These are phyloP conservation scores for Cronartium quercuum DNA, from an alignment of 1,284 basidiomycete genomes.

Conservation along the genomic window DNA sequence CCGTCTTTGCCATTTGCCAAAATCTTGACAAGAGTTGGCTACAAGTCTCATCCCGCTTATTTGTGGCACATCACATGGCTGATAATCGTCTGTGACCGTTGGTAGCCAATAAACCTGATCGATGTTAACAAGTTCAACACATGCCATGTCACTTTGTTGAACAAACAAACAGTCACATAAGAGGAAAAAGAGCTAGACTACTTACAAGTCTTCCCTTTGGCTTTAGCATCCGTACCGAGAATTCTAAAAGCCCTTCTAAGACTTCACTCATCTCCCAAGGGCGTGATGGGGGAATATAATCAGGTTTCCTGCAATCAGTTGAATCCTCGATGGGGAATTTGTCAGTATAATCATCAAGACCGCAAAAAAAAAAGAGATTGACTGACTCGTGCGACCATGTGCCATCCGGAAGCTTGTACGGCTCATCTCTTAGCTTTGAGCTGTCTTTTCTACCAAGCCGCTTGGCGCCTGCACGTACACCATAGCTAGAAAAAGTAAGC, in stretches of 20 bases:
- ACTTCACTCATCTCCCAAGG: conserved; percentile 48
- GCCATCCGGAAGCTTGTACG: conserved; percentile 49
- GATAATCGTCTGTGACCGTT: conserved; percentile 82
- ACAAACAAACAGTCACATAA: not conserved
- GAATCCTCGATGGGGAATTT: not conserved
- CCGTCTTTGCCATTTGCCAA: conserved; percentile 88
- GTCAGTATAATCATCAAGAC: not conserved
- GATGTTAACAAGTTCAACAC: not conserved
- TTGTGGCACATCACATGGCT: conserved; percentile 69
- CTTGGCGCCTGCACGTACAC: conserved; percentile 93
- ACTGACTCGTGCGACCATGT: conserved; percentile 42
- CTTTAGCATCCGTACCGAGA: conserved; percentile 76
- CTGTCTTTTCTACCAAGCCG: conserved; percentile 65
- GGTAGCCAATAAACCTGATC: conserved; percentile 57
- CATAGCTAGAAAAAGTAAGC: conserved; percentile 56
- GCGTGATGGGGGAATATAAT: conserved; percentile 49
- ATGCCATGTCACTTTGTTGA: not conserved
- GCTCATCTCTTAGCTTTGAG: conserved; percentile 46
- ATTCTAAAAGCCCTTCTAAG: conserved; percentile 49
- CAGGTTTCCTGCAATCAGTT: conserved; percentile 43
- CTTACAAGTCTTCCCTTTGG: conserved; percentile 76
- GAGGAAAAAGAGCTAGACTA: not conserved
- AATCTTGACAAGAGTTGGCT: conserved; percentile 85
- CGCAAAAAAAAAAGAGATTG: not conserved
- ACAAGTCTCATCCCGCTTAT: conserved; percentile 78